These are phyloP conservation scores for Barnettozyma populi DNA, from an alignment of 805 yeast genomes.

Conservation along the genomic window DNA sequence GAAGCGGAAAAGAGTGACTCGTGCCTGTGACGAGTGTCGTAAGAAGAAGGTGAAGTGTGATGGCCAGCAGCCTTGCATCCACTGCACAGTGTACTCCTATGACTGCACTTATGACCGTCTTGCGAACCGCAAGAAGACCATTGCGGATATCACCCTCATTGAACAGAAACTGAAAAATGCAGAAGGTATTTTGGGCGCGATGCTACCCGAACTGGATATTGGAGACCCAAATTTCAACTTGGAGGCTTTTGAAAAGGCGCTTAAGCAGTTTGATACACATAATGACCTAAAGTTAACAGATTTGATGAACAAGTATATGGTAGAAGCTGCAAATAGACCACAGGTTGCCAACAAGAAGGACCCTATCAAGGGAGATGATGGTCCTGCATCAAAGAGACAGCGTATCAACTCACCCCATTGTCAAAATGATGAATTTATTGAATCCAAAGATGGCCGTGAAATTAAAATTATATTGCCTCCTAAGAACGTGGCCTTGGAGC, in stretches of 20 bases:
- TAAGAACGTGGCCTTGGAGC: constrained; percentile 61
- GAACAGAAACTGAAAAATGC: constrained; percentile 33
- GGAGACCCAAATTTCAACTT: constrained; percentile 27
- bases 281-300: constrained; percentile 7
- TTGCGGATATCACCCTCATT: constrained; percentile 26
- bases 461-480: constrained; percentile 69
- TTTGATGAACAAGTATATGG: constrained; percentile 10
- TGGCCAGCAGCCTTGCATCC: constrained; percentile 72
- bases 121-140: constrained; percentile 38
- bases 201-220: constrained; percentile 37
- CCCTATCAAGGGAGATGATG: neutral
- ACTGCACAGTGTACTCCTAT: constrained; percentile 75
- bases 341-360: neutral
- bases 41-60: constrained; percentile 76
- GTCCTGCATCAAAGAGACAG: constrained; percentile 11
- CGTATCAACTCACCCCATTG: constrained; percentile 22
- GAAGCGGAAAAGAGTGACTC: constrained; percentile 59
- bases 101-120: constrained; percentile 77
- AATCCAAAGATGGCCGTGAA: constrained; percentile 37
- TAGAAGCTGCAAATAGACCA: constrained; percentile 8
- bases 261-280: constrained; percentile 1
- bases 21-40: constrained; percentile 75
- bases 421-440: constrained; percentile 34
- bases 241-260: constrained; percentile 19
- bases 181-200: constrained; percentile 29